Evolutionary conservation across 345 rosid species (phyloP).

Genomic region (Pugionium cornutum): DNA sequence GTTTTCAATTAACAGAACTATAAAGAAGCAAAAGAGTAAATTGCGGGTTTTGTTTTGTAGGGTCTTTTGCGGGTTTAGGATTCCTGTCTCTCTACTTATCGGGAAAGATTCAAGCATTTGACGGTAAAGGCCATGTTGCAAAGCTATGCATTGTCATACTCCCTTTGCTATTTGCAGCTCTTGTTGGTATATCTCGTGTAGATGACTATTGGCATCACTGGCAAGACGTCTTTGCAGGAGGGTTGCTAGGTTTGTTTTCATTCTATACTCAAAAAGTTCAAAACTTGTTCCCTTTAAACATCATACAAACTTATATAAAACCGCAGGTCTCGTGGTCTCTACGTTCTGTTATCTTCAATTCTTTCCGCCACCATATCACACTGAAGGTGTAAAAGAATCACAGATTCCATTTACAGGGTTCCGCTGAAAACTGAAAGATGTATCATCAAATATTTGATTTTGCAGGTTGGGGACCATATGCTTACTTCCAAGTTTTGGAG

Average conservation of each 20-base stretch:
- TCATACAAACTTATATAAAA: neutral
- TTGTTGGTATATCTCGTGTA: slow-evolving; percentile 73
- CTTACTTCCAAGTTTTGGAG: slow-evolving; percentile 59
- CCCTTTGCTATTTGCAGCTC: slow-evolving; percentile 68
- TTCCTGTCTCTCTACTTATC: slow-evolving; percentile 63
- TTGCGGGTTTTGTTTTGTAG: slow-evolving; percentile 37
- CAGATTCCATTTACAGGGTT: too few species aligned
- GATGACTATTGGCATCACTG: slow-evolving; percentile 93
- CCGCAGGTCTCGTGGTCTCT: slow-evolving; percentile 56
- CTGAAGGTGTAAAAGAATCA: slow-evolving; percentile 46
- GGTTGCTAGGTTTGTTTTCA: slow-evolving; percentile 56
- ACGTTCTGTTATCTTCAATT: slow-evolving; percentile 75
- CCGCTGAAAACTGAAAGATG: too few species aligned
- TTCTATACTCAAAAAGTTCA: slow-evolving; percentile 22
- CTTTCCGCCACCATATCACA: slow-evolving; percentile 68
- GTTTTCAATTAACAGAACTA: too few species aligned
- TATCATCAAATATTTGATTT: neutral
- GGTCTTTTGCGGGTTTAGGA: slow-evolving; percentile 71
- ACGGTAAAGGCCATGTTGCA: slow-evolving; percentile 67
- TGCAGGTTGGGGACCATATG: slow-evolving; percentile 75
- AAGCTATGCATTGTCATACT: slow-evolving; percentile 64
- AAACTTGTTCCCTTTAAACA: slow-evolving; percentile 3
- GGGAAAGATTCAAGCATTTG: slow-evolving; percentile 72
- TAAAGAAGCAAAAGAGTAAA: slow-evolving; percentile 17
- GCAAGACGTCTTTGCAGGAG: slow-evolving; percentile 85